These are phyloP conservation scores for Waitea zeae DNA, from an alignment of 1,284 basidiomycete species.

Conservation along the genomic window DNA sequence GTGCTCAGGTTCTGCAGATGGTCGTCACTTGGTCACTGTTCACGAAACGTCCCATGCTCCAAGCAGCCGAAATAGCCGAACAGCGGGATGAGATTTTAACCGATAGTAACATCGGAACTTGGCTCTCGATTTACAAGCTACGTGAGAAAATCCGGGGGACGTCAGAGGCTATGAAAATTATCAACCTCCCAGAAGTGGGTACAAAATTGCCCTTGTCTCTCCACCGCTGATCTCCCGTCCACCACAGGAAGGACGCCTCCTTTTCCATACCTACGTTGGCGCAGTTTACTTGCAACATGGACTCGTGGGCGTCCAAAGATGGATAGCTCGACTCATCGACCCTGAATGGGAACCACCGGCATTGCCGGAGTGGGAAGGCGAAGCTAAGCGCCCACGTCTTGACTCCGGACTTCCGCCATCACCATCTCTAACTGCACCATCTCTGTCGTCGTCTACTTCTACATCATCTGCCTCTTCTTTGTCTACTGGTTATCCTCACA, in stretches of 20 bases:
- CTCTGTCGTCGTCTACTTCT: conserved; percentile 5
- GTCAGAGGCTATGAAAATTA: conserved; percentile 18
- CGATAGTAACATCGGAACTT: conserved; percentile 29
- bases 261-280: conserved; percentile 53
- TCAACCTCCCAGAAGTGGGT: conserved; percentile 32
- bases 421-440: conserved; percentile 1
- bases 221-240: too few relatives aligned
- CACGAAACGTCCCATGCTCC: conserved; percentile 32
- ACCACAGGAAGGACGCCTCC: conserved; percentile 32
- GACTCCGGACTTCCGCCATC: not conserved
- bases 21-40: conserved; percentile 34
- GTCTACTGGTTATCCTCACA: conserved; percentile 10
- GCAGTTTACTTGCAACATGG: conserved; percentile 43
- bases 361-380: conserved; percentile 9
- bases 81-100: conserved; percentile 19
- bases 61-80: conserved; percentile 30
- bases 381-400: conserved; percentile 2
- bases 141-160: conserved; percentile 39
- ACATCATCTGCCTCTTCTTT: not conserved
- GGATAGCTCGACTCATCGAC: conserved; percentile 38
- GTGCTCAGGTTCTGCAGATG: conserved; percentile 29
- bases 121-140: conserved; percentile 40
- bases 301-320: conserved; percentile 28
- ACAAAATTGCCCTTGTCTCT: too few relatives aligned
- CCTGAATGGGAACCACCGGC: conserved; percentile 15